These are phyloP conservation scores for Globisporangium barbulae DNA, from an alignment of 352 stramenopile genomes.

Conservation along the genomic window DNA sequence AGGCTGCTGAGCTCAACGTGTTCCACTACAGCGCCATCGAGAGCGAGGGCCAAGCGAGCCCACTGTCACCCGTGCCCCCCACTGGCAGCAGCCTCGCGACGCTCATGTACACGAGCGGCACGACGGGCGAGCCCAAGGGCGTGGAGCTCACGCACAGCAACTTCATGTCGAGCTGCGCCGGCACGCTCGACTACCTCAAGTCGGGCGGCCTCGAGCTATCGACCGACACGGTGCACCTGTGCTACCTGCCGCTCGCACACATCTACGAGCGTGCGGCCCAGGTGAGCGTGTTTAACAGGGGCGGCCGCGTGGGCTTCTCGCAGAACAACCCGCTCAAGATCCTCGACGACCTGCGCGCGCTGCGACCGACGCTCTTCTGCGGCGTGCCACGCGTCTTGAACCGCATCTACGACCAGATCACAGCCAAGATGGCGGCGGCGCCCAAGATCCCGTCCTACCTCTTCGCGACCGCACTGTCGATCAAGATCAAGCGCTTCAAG, in stretches of 20 bases:
- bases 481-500: conserved; percentile 59
- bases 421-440: conserved; percentile 58
- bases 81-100: conserved; percentile 82
- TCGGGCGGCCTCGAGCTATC: conserved; percentile 22
- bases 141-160: conserved; percentile 93
- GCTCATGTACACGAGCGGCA: conserved; percentile 95
- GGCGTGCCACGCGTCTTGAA: conserved; percentile 95
- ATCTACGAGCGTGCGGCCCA: conserved; percentile 91
- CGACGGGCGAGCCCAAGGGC: conserved; percentile 95
- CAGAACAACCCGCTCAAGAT: conserved; percentile 88
- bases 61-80: conserved; percentile 28
- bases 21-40: conserved; percentile 39
- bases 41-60: conserved; percentile 30
- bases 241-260: conserved; percentile 95
- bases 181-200: conserved; percentile 40
- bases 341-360: conserved; percentile 89
- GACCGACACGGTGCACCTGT: conserved; percentile 89
- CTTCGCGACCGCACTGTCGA: conserved; percentile 78
- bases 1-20: conserved; percentile 33
- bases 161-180: conserved; percentile 32
- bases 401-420: conserved; percentile 95
- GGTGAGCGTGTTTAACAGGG: conserved; percentile 56
- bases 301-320: conserved; percentile 91
- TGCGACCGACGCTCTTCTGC: conserved; percentile 91
- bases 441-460: conserved; percentile 75